Evolutionary conservation across 2,329 filamentous ascomycete genomes (phyloP).

Genomic region (Sporothrix inflata): DNA sequence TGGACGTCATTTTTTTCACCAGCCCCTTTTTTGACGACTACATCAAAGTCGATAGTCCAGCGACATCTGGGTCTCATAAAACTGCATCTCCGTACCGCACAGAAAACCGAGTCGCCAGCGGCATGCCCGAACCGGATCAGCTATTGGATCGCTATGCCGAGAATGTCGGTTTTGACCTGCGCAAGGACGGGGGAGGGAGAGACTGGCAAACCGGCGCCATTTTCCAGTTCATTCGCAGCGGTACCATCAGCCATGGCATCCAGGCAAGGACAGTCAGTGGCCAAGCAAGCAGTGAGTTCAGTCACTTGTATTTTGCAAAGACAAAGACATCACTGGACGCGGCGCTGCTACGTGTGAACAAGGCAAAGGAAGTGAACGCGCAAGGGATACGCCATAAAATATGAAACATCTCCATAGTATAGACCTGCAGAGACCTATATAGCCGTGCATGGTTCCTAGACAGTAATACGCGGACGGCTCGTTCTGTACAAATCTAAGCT

Average conservation of each 20-base stretch:
- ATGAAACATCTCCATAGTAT: no score
- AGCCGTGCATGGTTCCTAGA: no score
- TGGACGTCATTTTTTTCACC: not conserved
- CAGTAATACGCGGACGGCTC: no score
- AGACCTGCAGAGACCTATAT: no score
- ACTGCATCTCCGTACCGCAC: not conserved
- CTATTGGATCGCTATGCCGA: not conserved
- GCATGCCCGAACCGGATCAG: not conserved
- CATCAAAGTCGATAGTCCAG: not conserved
- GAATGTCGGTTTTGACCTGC: not conserved
- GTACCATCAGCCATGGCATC: not conserved
- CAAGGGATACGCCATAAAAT: not conserved
- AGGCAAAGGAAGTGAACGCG: not conserved
- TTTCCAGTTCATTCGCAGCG: not conserved
- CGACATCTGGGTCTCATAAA: not conserved
- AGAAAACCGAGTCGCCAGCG: not conserved
- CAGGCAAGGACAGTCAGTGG: not conserved
- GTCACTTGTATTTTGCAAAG: not conserved
- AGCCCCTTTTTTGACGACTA: constrained; percentile 2
- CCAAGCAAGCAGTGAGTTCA: not conserved
- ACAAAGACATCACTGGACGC: not conserved
- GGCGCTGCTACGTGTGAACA: not conserved
- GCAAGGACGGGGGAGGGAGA: not conserved
- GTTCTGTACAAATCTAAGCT: no score
- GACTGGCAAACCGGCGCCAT: not conserved